Percentiles rank a stretch among this genome's conserved stretches.
Evolutionary conservation across 1,139 yeast species (phyloP).

Genomic region (Saccharomyces hybrid): DNA sequence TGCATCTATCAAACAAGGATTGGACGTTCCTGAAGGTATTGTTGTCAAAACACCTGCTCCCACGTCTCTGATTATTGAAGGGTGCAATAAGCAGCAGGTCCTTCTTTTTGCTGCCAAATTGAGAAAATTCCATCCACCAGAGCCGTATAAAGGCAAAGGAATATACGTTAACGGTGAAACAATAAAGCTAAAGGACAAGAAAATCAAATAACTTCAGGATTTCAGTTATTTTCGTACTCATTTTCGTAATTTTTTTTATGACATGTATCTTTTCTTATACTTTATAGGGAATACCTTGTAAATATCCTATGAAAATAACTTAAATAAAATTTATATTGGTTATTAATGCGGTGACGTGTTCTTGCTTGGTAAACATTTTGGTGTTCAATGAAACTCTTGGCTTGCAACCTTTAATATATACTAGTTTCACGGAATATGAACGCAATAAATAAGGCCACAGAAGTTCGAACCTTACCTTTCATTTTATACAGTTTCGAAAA

Average conservation of each 20-base stretch:
- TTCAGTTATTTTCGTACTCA: not conserved
- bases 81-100: constrained; percentile 81
- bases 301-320: not conserved
- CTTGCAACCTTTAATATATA: not conserved
- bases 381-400: not conserved
- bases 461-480: not conserved
- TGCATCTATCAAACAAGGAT: constrained; percentile 62
- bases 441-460: not conserved
- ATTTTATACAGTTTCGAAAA: not conserved
- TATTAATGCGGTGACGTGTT: not conserved
- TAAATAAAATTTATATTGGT: not conserved
- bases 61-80: constrained; percentile 81
- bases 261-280: not conserved
- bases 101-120: constrained; percentile 82
- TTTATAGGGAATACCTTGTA: not conserved
- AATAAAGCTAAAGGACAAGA: constrained; percentile 81
- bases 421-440: not conserved
- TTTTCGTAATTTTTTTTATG: not conserved
- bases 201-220: constrained; percentile 71
- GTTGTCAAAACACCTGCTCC: constrained; percentile 75
- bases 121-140: constrained; percentile 88
- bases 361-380: not conserved
- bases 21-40: constrained; percentile 67
- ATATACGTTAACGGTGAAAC: constrained; percentile 89
- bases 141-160: constrained; percentile 98